phyloP scores from a whole-genome alignment of 768 basidiomycete genomes.

The Boletus pseudopeckii region DNA sequence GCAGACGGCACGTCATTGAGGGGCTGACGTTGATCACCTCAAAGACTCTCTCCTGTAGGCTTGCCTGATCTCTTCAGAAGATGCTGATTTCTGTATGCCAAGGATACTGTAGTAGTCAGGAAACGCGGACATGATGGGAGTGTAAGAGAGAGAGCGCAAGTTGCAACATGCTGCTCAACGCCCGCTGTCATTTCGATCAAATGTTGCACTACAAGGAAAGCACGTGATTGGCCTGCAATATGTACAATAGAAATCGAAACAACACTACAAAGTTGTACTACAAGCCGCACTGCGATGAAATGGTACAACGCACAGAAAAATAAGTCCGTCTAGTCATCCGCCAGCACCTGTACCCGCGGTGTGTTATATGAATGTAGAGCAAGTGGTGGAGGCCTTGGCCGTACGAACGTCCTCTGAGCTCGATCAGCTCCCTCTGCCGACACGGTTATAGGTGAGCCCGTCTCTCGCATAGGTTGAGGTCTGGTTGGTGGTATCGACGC shows the following conservation, averaged over 20 bases:
- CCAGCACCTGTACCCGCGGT: conserved; percentile 12
- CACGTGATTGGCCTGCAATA: conserved; percentile 20
- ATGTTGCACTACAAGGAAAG: background rate
- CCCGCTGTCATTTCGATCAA: conserved; percentile 6
- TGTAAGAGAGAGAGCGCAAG: conserved; percentile 6
- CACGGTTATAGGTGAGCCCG: conserved; percentile 28
- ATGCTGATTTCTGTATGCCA: conserved; percentile 50
- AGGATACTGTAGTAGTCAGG: conserved; percentile 80
- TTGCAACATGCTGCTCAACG: conserved; percentile 10
- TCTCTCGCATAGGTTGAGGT: conserved; percentile 25
- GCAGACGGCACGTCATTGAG: background rate
- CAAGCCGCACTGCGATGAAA: conserved; percentile 1
- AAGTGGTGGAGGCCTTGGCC: conserved; percentile 44
- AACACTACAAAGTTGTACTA: background rate
- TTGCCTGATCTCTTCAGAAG: conserved; percentile 66
- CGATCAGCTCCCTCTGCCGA: conserved; percentile 12
- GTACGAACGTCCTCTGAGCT: conserved; percentile 32
- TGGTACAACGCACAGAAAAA: background rate
- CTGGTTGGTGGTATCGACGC: conserved; percentile 20
- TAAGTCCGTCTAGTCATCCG: conserved; percentile 11
- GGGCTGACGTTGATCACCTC: conserved; percentile 38
- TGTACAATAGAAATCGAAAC: background rate
- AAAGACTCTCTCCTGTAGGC: conserved; percentile 81
- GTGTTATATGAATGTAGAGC: conserved; percentile 13
- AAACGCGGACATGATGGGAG: conserved; percentile 61